These are phyloP conservation scores for Malania oleifera DNA, from an alignment of 164 flowering plant species.

Conservation along the genomic window DNA sequence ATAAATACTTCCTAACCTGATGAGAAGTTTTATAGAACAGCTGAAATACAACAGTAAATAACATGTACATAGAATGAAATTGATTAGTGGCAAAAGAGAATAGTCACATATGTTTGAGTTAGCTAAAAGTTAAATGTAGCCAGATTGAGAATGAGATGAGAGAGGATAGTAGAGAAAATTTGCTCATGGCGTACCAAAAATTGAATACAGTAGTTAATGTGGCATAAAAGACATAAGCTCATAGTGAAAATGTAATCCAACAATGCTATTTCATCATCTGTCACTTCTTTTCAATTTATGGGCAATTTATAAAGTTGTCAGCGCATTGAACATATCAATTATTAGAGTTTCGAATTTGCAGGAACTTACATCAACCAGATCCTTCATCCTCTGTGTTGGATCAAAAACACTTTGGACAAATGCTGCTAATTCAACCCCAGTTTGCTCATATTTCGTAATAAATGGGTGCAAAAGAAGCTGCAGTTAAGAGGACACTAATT, in stretches of 20 bases:
- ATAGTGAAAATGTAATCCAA: neutral
- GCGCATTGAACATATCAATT: neutral
- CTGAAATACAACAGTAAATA: no score
- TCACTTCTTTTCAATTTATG: neutral
- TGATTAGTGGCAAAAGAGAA: no score
- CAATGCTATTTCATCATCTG: neutral
- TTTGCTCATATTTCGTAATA: constrained; percentile 61
- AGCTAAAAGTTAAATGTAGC: no score
- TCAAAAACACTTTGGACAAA: constrained; percentile 84
- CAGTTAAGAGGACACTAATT: constrained; percentile 13
- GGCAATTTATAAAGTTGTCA: neutral
- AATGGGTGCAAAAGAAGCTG: constrained; percentile 98
- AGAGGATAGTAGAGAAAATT: neutral
- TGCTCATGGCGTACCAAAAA: neutral
- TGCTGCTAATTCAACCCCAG: constrained; percentile 63
- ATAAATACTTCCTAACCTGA: no score
- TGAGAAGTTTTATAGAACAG: no score
- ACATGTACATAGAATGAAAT: no score
- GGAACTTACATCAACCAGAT: constrained; percentile 88
- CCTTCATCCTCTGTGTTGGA: constrained; percentile 87
- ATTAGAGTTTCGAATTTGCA: neutral
- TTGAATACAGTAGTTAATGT: neutral
- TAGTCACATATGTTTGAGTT: no score
- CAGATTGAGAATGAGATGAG: neutral
- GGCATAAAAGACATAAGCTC: neutral